Evolutionary conservation across 75 land plant genomes (phyloP), one percentile per base, ranked within the genome.

Genomic region (Azolla pinnata): DNA sequence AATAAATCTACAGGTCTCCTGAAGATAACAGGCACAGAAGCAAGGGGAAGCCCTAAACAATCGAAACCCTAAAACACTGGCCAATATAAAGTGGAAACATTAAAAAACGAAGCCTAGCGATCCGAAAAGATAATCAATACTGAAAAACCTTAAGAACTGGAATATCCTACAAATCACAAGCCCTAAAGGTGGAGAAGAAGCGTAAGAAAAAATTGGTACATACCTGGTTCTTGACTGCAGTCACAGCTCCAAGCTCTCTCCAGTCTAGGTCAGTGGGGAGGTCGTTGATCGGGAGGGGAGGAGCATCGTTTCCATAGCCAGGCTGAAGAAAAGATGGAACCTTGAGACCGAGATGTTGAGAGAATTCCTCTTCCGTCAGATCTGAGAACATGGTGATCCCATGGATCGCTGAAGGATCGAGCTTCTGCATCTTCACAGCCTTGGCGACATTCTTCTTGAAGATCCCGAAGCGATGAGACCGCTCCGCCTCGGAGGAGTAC

Each of bases 321-420:
- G 14, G 21, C 57, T 40, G 19, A 26, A 66, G 40, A 38, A 0
- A 38, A 1, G 18, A 1, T 1, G 68, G 69, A 2, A 8, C 24
- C 29, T 66, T 72, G 27, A 77, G 59, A 1, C 79, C 79, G 9
- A 75, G 71, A 35, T 61, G 74, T 32, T 35, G 71, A 17, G 56
- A 26, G 27, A 77, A 77, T 44, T 77, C 79, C 57, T 67, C 64
- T 54, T 75, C 67, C 8, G 80, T 68, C 46, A 77, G 64, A 57
- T 77, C 79, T 0, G 73, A 77, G 60, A 77, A 77, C 30, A 63
- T 49, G 0, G 80, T 75, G 38, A 77, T 16, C 29, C 80, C 80
- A 38, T 77, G 80, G 27, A 45, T 38, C 26, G 79, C 79, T 0
- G 40, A 16, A 4, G 80, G 79, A 44, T 77, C 79, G 10, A 75